Conservation (phyloP, 768 basidiomycete genomes). For the Porphyrellus cyaneotinctus region DNA sequence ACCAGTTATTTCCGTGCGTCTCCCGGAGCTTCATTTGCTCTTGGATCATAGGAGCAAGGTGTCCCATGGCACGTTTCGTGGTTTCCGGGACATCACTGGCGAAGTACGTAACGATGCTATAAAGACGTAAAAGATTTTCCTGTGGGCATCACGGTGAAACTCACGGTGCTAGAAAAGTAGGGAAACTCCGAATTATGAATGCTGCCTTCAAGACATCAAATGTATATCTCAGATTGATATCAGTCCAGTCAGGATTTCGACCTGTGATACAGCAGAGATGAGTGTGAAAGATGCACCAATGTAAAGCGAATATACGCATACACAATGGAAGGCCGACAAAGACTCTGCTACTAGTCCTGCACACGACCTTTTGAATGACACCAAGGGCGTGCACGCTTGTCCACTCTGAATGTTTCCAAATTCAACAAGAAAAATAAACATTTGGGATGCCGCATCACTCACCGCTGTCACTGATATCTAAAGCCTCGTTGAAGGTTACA, state of each 20-base stretch:
- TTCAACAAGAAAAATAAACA: background rate
- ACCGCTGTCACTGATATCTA: background rate
- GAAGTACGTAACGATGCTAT: background rate
- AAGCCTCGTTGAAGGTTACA: background rate
- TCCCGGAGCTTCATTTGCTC: background rate
- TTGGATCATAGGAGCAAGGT: background rate
- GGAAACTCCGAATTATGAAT: too few species aligned
- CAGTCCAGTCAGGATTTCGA: background rate
- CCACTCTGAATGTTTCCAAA: background rate
- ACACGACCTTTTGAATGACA: background rate
- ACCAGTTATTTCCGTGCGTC: background rate
- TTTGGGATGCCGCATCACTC: background rate
- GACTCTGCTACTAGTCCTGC: background rate
- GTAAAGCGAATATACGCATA: background rate
- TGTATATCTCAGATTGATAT: too few species aligned
- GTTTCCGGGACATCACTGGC: background rate
- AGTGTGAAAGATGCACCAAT: too few species aligned
- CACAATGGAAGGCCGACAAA: background rate
- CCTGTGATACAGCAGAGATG: background rate
- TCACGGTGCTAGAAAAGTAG: too few species aligned
- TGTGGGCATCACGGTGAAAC: background rate
- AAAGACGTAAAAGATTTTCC: background rate
- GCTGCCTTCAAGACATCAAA: too few species aligned
- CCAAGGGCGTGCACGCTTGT: background rate
- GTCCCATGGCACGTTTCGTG: background rate